Evolutionary conservation across 768 basidiomycete species (phyloP).

Genomic region (Kwoniella europaea): DNA sequence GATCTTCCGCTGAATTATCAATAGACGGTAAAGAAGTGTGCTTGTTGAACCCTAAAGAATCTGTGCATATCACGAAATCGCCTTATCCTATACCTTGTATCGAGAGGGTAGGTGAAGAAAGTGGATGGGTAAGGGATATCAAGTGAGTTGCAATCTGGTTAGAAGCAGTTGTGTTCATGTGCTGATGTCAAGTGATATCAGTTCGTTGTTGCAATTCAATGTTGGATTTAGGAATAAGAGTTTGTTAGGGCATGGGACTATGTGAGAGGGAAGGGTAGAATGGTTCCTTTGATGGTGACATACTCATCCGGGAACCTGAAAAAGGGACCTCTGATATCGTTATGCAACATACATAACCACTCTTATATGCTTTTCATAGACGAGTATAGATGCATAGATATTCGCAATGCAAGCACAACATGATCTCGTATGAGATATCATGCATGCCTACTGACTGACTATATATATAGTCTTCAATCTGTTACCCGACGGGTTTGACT

Average conservation of each 20-base stretch:
- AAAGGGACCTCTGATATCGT: not conserved
- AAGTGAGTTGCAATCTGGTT: slow-evolving; percentile 57
- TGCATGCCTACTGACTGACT: no score
- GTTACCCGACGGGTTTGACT: not conserved
- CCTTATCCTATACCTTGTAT: slow-evolving; percentile 92
- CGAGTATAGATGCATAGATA: not conserved
- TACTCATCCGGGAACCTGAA: not conserved
- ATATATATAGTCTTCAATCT: no score
- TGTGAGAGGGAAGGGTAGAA: not conserved
- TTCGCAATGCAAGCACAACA: not conserved
- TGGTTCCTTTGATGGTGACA: not conserved
- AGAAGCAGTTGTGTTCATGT: no score
- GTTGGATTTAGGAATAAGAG: slow-evolving; percentile 71
- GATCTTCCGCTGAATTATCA: slow-evolving; percentile 84
- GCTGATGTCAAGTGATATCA: slow-evolving; percentile 69
- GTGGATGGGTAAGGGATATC: slow-evolving; percentile 97
- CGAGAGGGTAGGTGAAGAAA: slow-evolving; percentile 67
- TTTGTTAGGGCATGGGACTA: slow-evolving; percentile 42
- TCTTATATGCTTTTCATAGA: no score
- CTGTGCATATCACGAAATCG: slow-evolving; percentile 81
- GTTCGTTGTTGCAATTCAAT: slow-evolving; percentile 91
- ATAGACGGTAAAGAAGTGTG: slow-evolving; percentile 91
- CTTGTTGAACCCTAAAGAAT: slow-evolving; percentile 80
- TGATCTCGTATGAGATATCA: no score
- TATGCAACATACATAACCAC: no score